Conservation (phyloP, 148 eudicot genomes). For the Camellia granthamiana region DNA sequence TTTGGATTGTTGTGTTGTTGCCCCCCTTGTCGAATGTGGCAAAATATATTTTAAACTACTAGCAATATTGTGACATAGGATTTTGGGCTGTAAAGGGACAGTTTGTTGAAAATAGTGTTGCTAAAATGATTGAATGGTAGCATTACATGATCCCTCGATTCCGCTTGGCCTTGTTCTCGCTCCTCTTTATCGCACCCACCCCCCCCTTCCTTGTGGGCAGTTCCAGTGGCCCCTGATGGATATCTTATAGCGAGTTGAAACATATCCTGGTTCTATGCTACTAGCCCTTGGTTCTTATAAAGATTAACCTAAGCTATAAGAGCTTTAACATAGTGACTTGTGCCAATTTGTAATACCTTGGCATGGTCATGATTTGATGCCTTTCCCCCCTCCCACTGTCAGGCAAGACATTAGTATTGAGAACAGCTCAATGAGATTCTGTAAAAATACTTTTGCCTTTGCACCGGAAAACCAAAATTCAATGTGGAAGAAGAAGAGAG, state of each 20-base stretch:
- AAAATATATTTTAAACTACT: neutral
- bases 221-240: too few species aligned
- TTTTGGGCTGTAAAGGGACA: conserved; percentile 1
- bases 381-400: neutral
- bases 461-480: neutral
- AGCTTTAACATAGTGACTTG: neutral
- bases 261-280: too few species aligned
- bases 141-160: too few species aligned
- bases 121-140: neutral
- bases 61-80: neutral
- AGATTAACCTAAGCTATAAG: neutral
- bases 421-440: neutral
- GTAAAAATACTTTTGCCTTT: neutral
- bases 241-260: too few species aligned
- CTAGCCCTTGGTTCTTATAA: neutral
- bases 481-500: neutral
- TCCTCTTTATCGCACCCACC: too few species aligned
- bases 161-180: too few species aligned
- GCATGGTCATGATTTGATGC: neutral
- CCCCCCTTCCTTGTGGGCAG: too few species aligned
- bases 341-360: neutral
- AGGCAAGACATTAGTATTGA: neutral
- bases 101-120: neutral
- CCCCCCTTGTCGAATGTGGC: neutral
- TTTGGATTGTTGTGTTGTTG: neutral